Evolutionary conservation across 1,284 basidiomycete species (phyloP).

Genomic region (Mycosarcoma mackinlayi): DNA sequence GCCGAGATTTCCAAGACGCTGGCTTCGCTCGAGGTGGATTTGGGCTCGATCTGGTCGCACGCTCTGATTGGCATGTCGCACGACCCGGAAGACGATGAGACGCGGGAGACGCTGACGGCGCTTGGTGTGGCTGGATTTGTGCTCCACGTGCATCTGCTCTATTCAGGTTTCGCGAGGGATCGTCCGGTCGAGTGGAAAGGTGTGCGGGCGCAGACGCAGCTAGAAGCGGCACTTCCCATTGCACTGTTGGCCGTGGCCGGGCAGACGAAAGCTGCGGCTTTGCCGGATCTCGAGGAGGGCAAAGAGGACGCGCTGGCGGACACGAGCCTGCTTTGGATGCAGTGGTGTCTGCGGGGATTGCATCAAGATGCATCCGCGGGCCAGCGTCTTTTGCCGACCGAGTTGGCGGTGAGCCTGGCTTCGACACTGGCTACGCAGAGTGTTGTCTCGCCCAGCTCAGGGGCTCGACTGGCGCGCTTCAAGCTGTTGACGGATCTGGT

Average conservation of each 20-base stretch:
- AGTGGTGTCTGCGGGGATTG: conserved; percentile 32
- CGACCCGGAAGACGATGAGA: conserved; percentile 30
- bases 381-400: conserved; percentile 11
- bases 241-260: conserved; percentile 27
- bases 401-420: conserved; percentile 31
- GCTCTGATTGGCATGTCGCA: conserved; percentile 29
- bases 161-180: conserved; percentile 36
- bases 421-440: conserved; percentile 55
- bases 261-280: conserved; percentile 43
- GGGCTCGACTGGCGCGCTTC: conserved; percentile 40
- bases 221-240: conserved; percentile 42
- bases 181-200: conserved; percentile 39
- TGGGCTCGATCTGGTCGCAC: conserved; percentile 34
- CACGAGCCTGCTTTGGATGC: conserved; percentile 45
- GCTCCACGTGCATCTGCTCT: conserved; percentile 33
- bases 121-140: conserved; percentile 37
- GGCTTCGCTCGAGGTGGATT: conserved; percentile 32
- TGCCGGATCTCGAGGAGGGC: conserved; percentile 28
- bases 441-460: conserved; percentile 46
- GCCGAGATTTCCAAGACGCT: conserved; percentile 47
- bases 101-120: conserved; percentile 27
- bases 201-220: conserved; percentile 26
- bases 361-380: conserved; percentile 22
- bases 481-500: conserved; percentile 40
- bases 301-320: conserved; percentile 42